These are phyloP conservation scores for Rhynchosporium secalis DNA, from an alignment of 2,329 filamentous ascomycete species.

Conservation along the genomic window DNA sequence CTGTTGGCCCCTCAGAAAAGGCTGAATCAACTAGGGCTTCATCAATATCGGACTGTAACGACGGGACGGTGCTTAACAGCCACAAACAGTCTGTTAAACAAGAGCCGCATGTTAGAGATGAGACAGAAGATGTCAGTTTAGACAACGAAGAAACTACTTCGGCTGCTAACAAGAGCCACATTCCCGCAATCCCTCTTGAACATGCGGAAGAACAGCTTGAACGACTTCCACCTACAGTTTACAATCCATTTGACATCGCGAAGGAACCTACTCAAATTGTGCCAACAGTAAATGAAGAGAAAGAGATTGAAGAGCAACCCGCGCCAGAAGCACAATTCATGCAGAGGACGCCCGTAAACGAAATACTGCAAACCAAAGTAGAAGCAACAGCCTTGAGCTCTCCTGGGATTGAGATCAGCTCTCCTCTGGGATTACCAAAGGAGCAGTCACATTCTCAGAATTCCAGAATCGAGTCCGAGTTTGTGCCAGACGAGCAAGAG, in stretches of 20 bases:
- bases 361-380: not conserved
- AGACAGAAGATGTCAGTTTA: constrained; percentile 8
- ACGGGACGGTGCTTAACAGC: constrained; percentile 52
- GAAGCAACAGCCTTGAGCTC: not conserved
- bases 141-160: constrained; percentile 10
- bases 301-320: not conserved
- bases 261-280: not conserved
- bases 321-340: not conserved
- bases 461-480: not conserved
- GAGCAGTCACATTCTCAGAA: not conserved
- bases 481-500: not conserved
- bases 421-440: not conserved
- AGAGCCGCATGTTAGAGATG: constrained; percentile 8
- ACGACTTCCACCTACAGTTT: constrained; percentile 14
- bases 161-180: not conserved
- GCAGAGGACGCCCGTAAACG: not conserved
- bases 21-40: constrained; percentile 63
- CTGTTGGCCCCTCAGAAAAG: constrained; percentile 55
- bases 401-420: constrained; percentile 8
- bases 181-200: not conserved
- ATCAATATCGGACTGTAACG: constrained; percentile 62
- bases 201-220: constrained; percentile 10
- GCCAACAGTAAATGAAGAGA: not conserved
- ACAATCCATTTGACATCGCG: constrained; percentile 10
- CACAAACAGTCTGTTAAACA: constrained; percentile 18